These are phyloP conservation scores for Lentinus brumalis DNA, from an alignment of 768 basidiomycete genomes.

Conservation along the genomic window DNA sequence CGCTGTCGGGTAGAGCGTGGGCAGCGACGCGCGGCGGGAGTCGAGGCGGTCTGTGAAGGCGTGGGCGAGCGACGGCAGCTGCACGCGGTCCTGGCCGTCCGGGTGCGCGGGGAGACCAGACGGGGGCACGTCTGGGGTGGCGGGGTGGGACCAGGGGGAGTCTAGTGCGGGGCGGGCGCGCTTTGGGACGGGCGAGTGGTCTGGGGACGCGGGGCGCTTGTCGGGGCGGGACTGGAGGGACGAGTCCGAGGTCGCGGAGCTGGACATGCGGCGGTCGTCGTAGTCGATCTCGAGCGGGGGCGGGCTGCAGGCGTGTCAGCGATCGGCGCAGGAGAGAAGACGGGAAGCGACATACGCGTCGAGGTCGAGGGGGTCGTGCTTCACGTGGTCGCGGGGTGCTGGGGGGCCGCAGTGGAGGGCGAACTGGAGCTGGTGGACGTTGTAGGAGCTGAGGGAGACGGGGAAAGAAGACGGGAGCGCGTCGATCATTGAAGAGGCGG, in stretches of 20 bases:
- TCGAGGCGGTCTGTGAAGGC: conserved; percentile 65
- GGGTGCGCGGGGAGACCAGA: conserved; percentile 32
- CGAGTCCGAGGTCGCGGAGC: conserved; percentile 71
- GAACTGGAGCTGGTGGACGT: conserved; percentile 65
- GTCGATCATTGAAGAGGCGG: conserved; percentile 55
- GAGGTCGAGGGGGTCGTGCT: conserved; percentile 30
- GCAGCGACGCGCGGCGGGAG: conserved; percentile 63
- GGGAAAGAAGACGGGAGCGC: conserved; percentile 28
- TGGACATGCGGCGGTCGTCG: conserved; percentile 73
- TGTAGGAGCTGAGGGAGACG: conserved; percentile 51
- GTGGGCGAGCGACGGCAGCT: conserved; percentile 75
- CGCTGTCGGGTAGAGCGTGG: conserved; percentile 53
- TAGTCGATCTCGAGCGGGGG: conserved; percentile 57
- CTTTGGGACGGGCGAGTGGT: conserved; percentile 52
- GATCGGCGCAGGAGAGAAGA: background rate
- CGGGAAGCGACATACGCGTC: conserved; percentile 27
- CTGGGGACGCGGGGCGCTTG: conserved; percentile 60
- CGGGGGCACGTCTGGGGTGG: conserved; percentile 27
- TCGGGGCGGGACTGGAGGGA: conserved; percentile 59
- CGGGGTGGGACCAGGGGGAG: conserved; percentile 26
- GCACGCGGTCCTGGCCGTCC: conserved; percentile 53
- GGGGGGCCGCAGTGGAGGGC: conserved; percentile 51
- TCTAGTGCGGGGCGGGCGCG: conserved; percentile 41
- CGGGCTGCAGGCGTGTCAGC: conserved; percentile 32
- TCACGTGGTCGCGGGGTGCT: conserved; percentile 34